Conservation (phyloP, 2,329 filamentous ascomycete genomes). For the Neurospora crassa region DNA sequence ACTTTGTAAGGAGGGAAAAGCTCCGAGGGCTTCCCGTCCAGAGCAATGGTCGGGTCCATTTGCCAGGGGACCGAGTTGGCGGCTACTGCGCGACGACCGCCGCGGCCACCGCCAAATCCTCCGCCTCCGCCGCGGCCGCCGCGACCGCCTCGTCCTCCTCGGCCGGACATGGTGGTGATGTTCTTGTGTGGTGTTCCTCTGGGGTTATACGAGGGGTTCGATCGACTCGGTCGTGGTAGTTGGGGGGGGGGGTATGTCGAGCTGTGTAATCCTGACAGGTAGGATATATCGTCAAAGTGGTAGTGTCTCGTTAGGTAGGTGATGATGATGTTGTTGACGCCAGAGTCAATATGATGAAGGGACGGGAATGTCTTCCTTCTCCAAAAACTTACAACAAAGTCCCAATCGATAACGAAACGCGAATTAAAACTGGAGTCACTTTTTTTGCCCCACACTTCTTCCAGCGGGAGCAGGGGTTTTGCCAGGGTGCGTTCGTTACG, state of each 20-base stretch:
- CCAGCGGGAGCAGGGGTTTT: neutral
- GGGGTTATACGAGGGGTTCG: neutral
- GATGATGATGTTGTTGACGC: neutral
- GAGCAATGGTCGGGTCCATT: constrained; percentile 38
- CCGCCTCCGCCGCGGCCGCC: constrained; percentile 23
- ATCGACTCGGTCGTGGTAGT: constrained; percentile 4
- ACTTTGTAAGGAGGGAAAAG: constrained; percentile 47
- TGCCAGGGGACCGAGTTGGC: constrained; percentile 41
- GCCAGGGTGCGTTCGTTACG: neutral
- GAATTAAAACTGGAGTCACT: neutral
- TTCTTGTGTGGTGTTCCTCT: neutral
- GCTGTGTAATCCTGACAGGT: neutral
- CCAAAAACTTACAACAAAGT: neutral
- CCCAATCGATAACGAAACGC: neutral
- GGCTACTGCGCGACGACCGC: constrained; percentile 35
- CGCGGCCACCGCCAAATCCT: constrained; percentile 27
- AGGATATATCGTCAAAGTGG: neutral
- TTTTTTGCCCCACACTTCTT: neutral
- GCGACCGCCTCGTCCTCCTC: constrained; percentile 40
- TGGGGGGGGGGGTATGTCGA: neutral
- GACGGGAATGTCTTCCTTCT: neutral
- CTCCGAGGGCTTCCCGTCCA: constrained; percentile 47
- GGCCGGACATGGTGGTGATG: constrained; percentile 37
- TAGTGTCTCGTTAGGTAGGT: neutral
- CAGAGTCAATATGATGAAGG: neutral